Evolutionary conservation across 2,329 filamentous ascomycete genomes (phyloP), one percentile per base, ranked within the genome.

Genomic region (Thelonectria olida): DNA sequence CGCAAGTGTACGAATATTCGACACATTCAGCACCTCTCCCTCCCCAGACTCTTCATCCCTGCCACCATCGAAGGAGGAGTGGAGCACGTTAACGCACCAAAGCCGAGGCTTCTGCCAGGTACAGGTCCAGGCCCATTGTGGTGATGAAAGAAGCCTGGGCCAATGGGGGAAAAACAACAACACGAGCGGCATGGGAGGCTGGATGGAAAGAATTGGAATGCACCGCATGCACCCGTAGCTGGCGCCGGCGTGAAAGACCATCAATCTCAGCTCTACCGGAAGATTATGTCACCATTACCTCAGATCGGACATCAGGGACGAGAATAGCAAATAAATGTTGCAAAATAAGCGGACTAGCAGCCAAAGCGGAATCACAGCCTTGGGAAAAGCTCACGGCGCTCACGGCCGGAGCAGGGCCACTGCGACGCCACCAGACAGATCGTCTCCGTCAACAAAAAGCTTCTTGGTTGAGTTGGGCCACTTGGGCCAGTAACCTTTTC

Each of bases 381-480:
- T 36, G 9, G 34, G 10, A 39, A 39, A 19, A 39, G 38, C 38
- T 39, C 38, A 5, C 15, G 38, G 15, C n/a, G 34, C 4, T 9
- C 34, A n/a, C 7, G 17, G 38, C 38, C 17, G 15, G 15, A 8
- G 36, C 49, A n/a, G 34, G 22, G 49, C 28, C 50, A 42, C 51
- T 23, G 51, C 41, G 23, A 38, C 52, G 52, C 51, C 51, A 38
- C 52, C 28, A 13, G n/a, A 13, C 4, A 25, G 52, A 54, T 54
- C 52, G 52, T 38, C 39, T 23, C 38, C 38, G 52, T 15, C 28
- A 54, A 12, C 8, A 47, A 42, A 52, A 61, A 57, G 58, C 58
- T 61, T 61, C 52, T 42, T 53, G 25, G 31, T 12, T 38, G 28
- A 19, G 28, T 36, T 45, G 39, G 48, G 36, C n/a, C 36, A 39